Evolutionary conservation across 495 filamentous ascomycete genomes (phyloP), one percentile per base, ranked within the genome.

Genomic region (Xylaria scruposa): DNA sequence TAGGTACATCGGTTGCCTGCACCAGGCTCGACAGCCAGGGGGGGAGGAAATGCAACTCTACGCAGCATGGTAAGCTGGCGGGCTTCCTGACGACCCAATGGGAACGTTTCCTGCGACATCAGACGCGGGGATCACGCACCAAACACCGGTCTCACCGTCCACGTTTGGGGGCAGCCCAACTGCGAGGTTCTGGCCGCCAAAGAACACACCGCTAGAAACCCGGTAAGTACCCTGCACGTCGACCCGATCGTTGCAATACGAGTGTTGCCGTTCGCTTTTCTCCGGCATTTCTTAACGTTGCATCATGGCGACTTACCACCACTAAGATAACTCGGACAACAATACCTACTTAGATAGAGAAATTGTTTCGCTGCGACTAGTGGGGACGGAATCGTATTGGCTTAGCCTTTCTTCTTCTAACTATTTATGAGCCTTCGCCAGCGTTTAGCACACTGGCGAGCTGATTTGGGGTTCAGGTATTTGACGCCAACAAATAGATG

Each of bases 201-300:
- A 42, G 13, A 40, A 38, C 38, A 62, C 60, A 62, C 60, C 60
- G 60, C 60, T 21, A 62, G 60, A 62, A 62, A 62, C 19, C n/a
- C 15, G 26, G 36, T 38, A 38, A 38, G 59, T n/a, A 61, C 36
- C 36, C n/a, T 62, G 60, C 60, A 40, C 42, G 38, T 21, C 21
- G 4, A 62, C 58, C 58, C n/a, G 24, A 15, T 38, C 24, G 19
- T 24, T 60, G 58, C 33, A n/a, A 62, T 62, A 62, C 33, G 60
- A 40, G 36, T 15, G 7, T 1, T 42, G 36, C n/a, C 38, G 19
- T 42, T 62, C 42, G 60, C 4, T 26, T 62, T 62, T 4, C 38
- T 26, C 21, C 21, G 17, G 13, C n/a, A 17, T 15, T 38, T 9
- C 29, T 44, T 62, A 33, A 5, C 24, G 12, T 54, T 54, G 4